Evolutionary conservation across 2,329 filamentous ascomycete species (phyloP).

Genomic region (Trichophyton mentagrophytes): DNA sequence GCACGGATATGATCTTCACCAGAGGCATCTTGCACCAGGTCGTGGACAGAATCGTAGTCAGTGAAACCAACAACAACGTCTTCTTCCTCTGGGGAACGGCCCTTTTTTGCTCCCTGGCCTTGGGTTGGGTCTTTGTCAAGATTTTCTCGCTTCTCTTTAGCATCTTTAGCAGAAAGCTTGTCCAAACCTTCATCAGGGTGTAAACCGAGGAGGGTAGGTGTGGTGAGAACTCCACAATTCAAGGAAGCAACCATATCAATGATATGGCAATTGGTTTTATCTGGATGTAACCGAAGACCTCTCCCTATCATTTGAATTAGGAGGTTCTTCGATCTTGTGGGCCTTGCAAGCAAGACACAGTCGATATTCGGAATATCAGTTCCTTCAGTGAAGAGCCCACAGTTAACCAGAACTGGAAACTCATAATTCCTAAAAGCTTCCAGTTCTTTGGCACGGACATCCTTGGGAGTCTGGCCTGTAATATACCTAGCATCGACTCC

Average conservation of each 20-base stretch:
- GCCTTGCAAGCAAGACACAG: conserved; percentile 75
- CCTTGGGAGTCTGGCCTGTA: conserved; percentile 63
- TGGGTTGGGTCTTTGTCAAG: conserved; percentile 16
- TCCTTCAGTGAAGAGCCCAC: conserved; percentile 91
- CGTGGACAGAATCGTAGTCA: conserved; percentile 83
- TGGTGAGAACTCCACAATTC: conserved; percentile 72
- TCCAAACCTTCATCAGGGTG: conserved; percentile 68
- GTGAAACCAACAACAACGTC: conserved; percentile 58
- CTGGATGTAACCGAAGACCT: conserved; percentile 69
- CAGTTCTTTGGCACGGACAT: conserved; percentile 56
- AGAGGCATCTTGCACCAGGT: conserved; percentile 71
- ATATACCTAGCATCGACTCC: conserved; percentile 77
- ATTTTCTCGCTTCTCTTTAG: conserved; percentile 39
- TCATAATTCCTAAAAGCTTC: conserved; percentile 62
- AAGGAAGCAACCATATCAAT: conserved; percentile 91
- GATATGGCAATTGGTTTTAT: conserved; percentile 80
- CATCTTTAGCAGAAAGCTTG: conserved; percentile 48
- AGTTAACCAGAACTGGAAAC: conserved; percentile 84
- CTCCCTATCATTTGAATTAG: conserved; percentile 96
- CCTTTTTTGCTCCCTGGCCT: neutral
- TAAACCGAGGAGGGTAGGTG: conserved; percentile 83
- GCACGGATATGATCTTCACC: conserved; percentile 65
- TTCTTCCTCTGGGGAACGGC: conserved; percentile 12
- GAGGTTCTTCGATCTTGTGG: conserved; percentile 83
- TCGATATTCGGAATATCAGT: conserved; percentile 97